Conservation (phyloP, 2,329 filamentous ascomycete genomes). For the Capronia epimyces region DNA sequence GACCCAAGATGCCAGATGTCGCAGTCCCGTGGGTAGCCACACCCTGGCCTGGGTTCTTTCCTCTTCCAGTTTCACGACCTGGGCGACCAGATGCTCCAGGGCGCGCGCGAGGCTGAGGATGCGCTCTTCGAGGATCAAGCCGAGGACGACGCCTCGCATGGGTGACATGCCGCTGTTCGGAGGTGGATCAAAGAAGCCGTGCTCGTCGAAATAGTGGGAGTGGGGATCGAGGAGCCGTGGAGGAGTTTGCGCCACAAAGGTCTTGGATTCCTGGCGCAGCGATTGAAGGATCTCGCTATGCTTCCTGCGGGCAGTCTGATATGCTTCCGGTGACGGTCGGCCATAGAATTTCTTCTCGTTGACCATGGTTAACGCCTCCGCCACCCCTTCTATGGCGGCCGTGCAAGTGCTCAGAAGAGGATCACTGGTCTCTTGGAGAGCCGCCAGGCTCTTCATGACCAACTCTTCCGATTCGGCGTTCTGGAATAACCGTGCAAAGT, state of each 20-base stretch:
- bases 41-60: conserved; percentile 35
- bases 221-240: conserved; percentile 40
- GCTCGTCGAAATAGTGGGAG: conserved; percentile 40
- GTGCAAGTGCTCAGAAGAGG: conserved; percentile 31
- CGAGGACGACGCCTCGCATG: conserved; percentile 41
- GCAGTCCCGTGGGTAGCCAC: conserved; percentile 43
- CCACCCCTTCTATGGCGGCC: conserved; percentile 26
- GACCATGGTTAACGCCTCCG: conserved; percentile 32
- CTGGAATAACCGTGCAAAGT: conserved; percentile 36
- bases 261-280: conserved; percentile 1
- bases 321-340: not conserved
- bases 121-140: conserved; percentile 47
- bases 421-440: conserved; percentile 31
- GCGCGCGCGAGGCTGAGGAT: conserved; percentile 32
- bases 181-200: conserved; percentile 36
- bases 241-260: conserved; percentile 35
- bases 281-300: not conserved
- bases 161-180: conserved; percentile 29
- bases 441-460: conserved; percentile 33
- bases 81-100: conserved; percentile 36
- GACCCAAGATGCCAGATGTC: conserved; percentile 40
- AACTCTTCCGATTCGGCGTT: conserved; percentile 35
- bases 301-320: not conserved
- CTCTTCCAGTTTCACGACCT: conserved; percentile 37
- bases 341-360: conserved; percentile 25